Evolutionary conservation across 352 stramenopile species (phyloP).

Genomic region (Globisporangium alternatum): DNA sequence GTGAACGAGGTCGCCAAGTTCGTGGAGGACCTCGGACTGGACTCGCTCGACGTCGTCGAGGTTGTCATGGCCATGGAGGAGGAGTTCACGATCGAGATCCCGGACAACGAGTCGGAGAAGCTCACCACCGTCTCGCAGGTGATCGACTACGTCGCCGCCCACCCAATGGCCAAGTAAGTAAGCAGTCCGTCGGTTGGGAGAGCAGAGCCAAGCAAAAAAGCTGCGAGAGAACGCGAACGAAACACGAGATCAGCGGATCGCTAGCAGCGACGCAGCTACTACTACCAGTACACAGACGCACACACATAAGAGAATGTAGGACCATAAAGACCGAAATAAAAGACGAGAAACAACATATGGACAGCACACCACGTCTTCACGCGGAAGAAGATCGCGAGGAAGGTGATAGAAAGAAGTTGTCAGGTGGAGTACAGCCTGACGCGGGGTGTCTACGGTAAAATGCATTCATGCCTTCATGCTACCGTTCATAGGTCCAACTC

Average conservation of each 20-base stretch:
- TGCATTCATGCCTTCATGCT: not conserved
- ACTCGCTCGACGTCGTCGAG: slow-evolving; percentile 97
- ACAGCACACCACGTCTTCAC: not conserved
- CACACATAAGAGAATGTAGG: slow-evolving; percentile 12
- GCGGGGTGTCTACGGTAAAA: not conserved
- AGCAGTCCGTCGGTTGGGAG: not conserved
- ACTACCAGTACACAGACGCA: slow-evolving; percentile 2
- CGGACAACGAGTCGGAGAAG: slow-evolving; percentile 99
- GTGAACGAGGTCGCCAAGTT: slow-evolving; percentile 92
- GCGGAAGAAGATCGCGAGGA: not conserved
- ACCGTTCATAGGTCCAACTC: too few species aligned
- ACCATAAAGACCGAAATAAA: slow-evolving; percentile 19
- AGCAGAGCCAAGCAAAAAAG: not conserved
- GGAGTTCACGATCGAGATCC: slow-evolving; percentile 99
- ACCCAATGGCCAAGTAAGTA: slow-evolving; percentile 99
- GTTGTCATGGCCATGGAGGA: slow-evolving; percentile 99
- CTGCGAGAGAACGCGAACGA: not conserved
- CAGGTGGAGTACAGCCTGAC: too few species aligned
- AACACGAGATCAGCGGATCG: not conserved
- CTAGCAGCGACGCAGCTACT: slow-evolving; percentile 1
- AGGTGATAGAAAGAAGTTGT: not conserved
- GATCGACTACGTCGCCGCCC: slow-evolving; percentile 97
- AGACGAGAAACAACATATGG: slow-evolving; percentile 12
- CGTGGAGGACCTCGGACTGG: slow-evolving; percentile 97
- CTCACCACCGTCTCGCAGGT: slow-evolving; percentile 96